Percentiles rank a stretch among this genome's conserved stretches.
Conservation (phyloP, 169 alveolate species). For the Babesia sp. region DNA sequence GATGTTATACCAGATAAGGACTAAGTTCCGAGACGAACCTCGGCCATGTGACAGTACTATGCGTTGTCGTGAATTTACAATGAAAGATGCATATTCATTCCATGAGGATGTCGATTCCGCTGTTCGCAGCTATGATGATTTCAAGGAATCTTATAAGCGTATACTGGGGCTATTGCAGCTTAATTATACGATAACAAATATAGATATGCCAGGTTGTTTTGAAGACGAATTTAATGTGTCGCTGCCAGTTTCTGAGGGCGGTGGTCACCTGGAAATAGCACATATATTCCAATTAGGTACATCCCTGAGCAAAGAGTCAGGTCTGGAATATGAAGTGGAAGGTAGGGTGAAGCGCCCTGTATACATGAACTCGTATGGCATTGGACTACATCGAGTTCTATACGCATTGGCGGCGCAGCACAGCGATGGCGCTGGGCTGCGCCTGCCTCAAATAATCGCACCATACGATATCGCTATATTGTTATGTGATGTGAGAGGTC, state of each 20-base stretch:
- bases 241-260: neutral
- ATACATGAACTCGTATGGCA: conserved; percentile 64
- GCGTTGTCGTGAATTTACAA: conserved; percentile 56
- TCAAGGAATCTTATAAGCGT: conserved; percentile 14
- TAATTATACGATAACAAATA: neutral
- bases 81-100: conserved; percentile 65
- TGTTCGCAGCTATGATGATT: conserved; percentile 4
- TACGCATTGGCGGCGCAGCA: conserved; percentile 32
- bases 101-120: conserved; percentile 40
- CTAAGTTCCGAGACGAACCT: conserved; percentile 67
- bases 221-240: conserved; percentile 38
- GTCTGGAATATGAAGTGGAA: conserved; percentile 25
- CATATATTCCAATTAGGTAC: conserved; percentile 60
- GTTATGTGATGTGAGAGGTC: conserved; percentile 11
- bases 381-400: conserved; percentile 56
- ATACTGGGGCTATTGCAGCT: conserved; percentile 12
- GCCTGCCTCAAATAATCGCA: conserved; percentile 53
- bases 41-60: conserved; percentile 24
- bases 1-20: conserved; percentile 31
- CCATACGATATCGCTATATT: conserved; percentile 56
- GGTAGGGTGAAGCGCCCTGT: conserved; percentile 35
- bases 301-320: conserved; percentile 11
- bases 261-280: conserved; percentile 49
- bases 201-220: neutral
- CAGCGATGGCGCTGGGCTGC: conserved; percentile 55